A percentile compares a stretch with the other conserved stretches of the same genome.
These are phyloP conservation scores for Annulohypoxylon moriforme DNA, from an alignment of 495 filamentous ascomycete species.

Conservation along the genomic window DNA sequence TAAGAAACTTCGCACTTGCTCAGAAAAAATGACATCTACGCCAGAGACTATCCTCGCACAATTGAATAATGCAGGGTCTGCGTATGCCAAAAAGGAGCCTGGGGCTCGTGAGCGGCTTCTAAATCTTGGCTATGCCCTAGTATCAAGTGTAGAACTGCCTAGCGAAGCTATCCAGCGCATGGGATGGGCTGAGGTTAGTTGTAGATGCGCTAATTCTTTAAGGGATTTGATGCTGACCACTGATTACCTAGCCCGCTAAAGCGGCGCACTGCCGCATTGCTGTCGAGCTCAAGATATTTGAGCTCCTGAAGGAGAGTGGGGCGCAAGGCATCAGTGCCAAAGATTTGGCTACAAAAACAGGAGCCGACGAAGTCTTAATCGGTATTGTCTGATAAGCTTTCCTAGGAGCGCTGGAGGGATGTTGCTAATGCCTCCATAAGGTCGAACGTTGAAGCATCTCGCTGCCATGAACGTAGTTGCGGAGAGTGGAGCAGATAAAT, in stretches of 20 bases:
- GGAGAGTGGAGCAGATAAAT: conserved; percentile 58
- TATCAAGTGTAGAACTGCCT: conserved; percentile 50
- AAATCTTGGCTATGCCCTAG: conserved; percentile 49
- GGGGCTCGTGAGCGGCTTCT: conserved; percentile 53
- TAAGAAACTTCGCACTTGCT: no score
- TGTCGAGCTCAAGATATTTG: conserved; percentile 53
- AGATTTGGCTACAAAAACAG: conserved; percentile 45
- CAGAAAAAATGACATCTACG: conserved; percentile 15
- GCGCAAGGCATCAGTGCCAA: conserved; percentile 39
- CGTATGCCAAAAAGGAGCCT: conserved; percentile 49
- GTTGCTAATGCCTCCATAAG: not conserved
- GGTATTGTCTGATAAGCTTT: no score
- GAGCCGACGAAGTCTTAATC: conserved; percentile 45
- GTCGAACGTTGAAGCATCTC: conserved; percentile 56
- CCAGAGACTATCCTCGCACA: conserved; percentile 32
- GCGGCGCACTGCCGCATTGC: conserved; percentile 53
- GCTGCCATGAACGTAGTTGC: conserved; percentile 61
- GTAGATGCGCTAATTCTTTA: no score
- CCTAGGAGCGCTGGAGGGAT: no score
- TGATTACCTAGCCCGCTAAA: conserved; percentile 47
- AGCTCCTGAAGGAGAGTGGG: conserved; percentile 47
- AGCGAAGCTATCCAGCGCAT: conserved; percentile 55
- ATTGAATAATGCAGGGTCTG: conserved; percentile 26
- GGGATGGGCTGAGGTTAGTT: conserved; percentile 56
- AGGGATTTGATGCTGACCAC: not conserved